Base-by-base conservation (phyloP, 1,284 basidiomycete genomes). In the Heimioporus retisporus region DNA sequence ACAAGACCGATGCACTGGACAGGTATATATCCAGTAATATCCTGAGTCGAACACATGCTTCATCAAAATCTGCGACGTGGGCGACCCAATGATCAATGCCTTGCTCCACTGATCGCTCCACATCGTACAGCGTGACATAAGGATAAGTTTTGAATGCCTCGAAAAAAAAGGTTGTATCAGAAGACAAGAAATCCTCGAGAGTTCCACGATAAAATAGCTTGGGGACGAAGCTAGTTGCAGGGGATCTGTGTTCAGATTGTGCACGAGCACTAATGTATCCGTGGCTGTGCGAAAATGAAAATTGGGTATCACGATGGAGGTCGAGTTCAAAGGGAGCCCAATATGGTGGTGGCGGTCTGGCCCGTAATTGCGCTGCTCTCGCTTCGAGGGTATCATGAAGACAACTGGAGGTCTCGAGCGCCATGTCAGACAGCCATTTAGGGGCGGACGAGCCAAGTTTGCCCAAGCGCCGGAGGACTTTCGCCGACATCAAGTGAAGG, bases 51-150 rank as follows among this genome's bases (percentile, higher is more conserved):
- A 23, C 8, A 11, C 60, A 61, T 61, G 60, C 54, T 16, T 55
- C 43, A 4, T 25, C 28, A 4, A 59, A 56, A 54, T 66, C n/a
- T 16, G 50, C 53, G 63, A 75, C 66, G 1, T 43, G 7, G 6
- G 58, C 55, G 6, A 81, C 60, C 81, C 81, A 82, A 18, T 25
- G 55, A 35, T 78, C 77, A 4, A 83, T 59, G 19, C 61, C 62
- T 2, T 75, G 61, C 16, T 73, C 59, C 16, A 82, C 71, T 3
- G 70, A 64, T 35, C 54, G 59, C 66, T 83, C 81, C 10, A 84
- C 73, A 61, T 83, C 81, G 21, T 68, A 71, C 0, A 82, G 71
- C 4, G 76, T 70, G 16, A 74, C 6, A 42, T 65, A 56, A 6
- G 71, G 44, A 19, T 79, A 65, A 1, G 56, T 5, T 5, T 28